Conservation (phyloP, 2,329 filamentous ascomycete species). For the Ophiostoma piceae region DNA sequence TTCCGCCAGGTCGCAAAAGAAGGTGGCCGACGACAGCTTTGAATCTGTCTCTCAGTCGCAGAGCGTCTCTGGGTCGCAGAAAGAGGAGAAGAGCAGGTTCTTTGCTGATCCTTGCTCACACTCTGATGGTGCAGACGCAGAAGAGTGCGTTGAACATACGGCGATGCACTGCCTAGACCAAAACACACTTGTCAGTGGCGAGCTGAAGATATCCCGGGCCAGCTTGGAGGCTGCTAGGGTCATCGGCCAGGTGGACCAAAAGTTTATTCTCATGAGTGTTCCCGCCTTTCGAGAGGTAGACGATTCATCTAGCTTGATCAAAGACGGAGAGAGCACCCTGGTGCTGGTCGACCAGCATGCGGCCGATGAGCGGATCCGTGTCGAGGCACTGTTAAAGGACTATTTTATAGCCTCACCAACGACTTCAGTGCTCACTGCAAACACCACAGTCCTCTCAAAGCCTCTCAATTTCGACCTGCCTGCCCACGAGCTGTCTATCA, state of each 20-base stretch:
- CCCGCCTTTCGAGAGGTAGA: constrained; percentile 25
- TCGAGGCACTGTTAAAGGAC: constrained; percentile 63
- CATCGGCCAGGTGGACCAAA: constrained; percentile 78
- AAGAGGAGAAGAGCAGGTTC: constrained; percentile 15
- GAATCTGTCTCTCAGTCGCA: no score
- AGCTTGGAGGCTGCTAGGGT: constrained; percentile 58
- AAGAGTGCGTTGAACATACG: neutral
- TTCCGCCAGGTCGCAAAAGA: neutral
- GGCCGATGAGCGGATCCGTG: constrained; percentile 78
- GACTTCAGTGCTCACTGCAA: constrained; percentile 28
- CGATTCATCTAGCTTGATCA: neutral
- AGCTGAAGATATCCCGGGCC: constrained; percentile 53
- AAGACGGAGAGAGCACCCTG: constrained; percentile 36
- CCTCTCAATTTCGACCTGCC: constrained; percentile 63
- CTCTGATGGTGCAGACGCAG: neutral
- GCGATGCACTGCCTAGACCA: constrained; percentile 14
- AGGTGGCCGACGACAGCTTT: neutral
- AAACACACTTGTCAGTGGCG: neutral
- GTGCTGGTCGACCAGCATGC: constrained; percentile 90
- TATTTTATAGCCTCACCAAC: constrained; percentile 40
- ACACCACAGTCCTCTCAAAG: constrained; percentile 41
- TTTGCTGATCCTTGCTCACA: neutral
- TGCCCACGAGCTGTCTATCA: constrained; percentile 52
- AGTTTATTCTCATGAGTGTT: constrained; percentile 74
- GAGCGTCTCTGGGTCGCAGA: neutral